Evolutionary conservation across 2,329 filamentous ascomycete genomes (phyloP).

Genomic region (Macrophomina tecta): DNA sequence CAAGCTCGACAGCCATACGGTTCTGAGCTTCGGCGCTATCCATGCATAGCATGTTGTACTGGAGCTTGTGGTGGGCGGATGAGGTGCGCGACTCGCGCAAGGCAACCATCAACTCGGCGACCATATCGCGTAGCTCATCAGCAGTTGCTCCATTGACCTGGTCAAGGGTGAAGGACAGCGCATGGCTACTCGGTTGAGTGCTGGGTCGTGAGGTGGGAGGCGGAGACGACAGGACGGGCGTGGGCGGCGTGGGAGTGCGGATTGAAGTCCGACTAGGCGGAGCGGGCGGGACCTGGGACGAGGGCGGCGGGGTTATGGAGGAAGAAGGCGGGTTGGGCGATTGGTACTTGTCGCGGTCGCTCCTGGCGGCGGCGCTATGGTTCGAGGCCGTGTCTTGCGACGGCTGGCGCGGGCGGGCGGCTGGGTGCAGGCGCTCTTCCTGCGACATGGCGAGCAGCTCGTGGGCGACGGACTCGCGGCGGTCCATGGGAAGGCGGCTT

Average conservation of each 20-base stretch:
- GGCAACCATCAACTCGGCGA: constrained; percentile 58
- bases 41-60: constrained; percentile 82
- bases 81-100: constrained; percentile 78
- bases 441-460: constrained; percentile 28
- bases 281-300: constrained; percentile 60
- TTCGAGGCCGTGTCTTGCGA: constrained; percentile 22
- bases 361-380: constrained; percentile 21
- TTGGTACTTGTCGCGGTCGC: constrained; percentile 36
- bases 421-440: constrained; percentile 22
- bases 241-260: constrained; percentile 59
- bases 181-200: constrained; percentile 24
- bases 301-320: constrained; percentile 70
- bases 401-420: constrained; percentile 1
- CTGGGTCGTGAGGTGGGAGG: constrained; percentile 49
- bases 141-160: constrained; percentile 60
- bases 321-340: constrained; percentile 52
- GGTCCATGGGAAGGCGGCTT: constrained; percentile 22
- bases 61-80: constrained; percentile 86
- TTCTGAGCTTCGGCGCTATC: constrained; percentile 86
- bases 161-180: constrained; percentile 54
- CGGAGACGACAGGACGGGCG: constrained; percentile 56
- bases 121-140: constrained; percentile 60
- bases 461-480: constrained; percentile 17
- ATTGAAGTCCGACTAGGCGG: constrained; percentile 44
- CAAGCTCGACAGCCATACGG: constrained; percentile 86